Conservation (phyloP, 2,329 filamentous ascomycete genomes). For the Pyrenochaeta sp. region DNA sequence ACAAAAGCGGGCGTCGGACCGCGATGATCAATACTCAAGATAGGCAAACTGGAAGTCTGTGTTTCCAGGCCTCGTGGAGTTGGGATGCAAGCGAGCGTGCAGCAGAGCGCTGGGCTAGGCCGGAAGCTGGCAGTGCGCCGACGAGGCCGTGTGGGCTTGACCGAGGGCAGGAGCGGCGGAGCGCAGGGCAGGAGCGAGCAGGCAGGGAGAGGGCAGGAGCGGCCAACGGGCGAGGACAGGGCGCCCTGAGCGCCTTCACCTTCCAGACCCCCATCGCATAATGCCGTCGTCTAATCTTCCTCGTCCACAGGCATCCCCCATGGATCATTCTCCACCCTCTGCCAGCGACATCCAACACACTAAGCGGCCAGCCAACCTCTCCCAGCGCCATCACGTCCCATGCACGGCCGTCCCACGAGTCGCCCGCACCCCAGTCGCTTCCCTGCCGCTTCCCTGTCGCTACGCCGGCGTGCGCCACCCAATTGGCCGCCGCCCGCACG, state of each 20-base stretch:
- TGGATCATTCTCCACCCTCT: background rate
- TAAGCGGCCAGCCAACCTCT: background rate
- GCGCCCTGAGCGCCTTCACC: constrained; percentile 1
- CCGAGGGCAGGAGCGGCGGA: constrained; percentile 1
- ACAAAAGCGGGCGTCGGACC: constrained; percentile 8
- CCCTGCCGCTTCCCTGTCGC: constrained; percentile 13
- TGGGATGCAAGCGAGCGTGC: constrained; percentile 21
- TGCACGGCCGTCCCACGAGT: constrained; percentile 31
- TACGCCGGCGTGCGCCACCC: constrained; percentile 20
- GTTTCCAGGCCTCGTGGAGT: constrained; percentile 18
- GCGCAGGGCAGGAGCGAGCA: constrained; percentile 8
- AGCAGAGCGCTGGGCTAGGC: constrained; percentile 16
- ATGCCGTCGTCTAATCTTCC: constrained; percentile 4
- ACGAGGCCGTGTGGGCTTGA: constrained; percentile 8
- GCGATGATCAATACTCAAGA: constrained; percentile 20
- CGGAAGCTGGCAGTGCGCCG: constrained; percentile 2
- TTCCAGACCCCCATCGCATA: background rate
- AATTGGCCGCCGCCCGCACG: constrained; percentile 35
- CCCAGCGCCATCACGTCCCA: constrained; percentile 17
- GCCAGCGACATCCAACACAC: constrained; percentile 13
- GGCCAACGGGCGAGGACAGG: constrained; percentile 11
- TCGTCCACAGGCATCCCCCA: background rate
- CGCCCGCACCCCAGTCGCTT: constrained; percentile 25
- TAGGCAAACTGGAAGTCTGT: constrained; percentile 27
- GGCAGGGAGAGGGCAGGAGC: constrained; percentile 3